These are phyloP conservation scores for Rhizoclosmatium sp. DNA, from an alignment of 192 early-diverging fungal genomes.

Conservation along the genomic window DNA sequence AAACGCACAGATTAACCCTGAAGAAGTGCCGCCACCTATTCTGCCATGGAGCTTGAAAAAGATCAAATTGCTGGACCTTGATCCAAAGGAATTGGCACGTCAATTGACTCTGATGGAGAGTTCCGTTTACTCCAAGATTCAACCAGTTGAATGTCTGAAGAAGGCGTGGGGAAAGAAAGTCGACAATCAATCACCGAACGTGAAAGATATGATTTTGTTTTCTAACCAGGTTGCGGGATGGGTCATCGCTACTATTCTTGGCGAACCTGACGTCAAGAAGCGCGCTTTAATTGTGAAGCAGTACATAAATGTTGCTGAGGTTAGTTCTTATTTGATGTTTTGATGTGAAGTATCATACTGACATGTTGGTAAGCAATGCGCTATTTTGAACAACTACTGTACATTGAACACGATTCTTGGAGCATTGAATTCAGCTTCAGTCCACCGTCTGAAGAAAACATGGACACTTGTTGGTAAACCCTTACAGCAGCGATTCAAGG, in stretches of 20 bases:
- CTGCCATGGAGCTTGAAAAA: conserved; percentile 81
- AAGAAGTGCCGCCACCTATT: conserved; percentile 74
- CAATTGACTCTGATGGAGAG: conserved; percentile 95
- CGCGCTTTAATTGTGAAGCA: conserved; percentile 52
- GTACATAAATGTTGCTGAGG: conserved; percentile 62
- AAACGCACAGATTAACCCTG: conserved; percentile 3
- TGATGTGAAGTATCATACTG: not conserved
- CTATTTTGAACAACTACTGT: conserved; percentile 92
- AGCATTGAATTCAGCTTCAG: conserved; percentile 85
- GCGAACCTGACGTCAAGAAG: conserved; percentile 66
- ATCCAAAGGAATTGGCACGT: conserved; percentile 90
- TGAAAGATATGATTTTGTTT: conserved; percentile 85
- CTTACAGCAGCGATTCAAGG: conserved; percentile 42
- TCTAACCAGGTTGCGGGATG: conserved; percentile 89
- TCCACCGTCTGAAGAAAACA: conserved; percentile 89
- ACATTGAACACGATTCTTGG: conserved; percentile 90
- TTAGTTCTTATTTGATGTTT: conserved; percentile 31
- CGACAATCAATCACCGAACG: conserved; percentile 72
- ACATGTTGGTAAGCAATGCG: conserved; percentile 65
- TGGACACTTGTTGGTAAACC: conserved; percentile 59
- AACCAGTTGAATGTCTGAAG: conserved; percentile 87
- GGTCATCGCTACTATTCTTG: conserved; percentile 85
- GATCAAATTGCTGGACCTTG: conserved; percentile 86
- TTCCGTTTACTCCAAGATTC: conserved; percentile 81
- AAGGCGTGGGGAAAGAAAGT: conserved; percentile 81